Conservation (phyloP, 805 yeast genomes). For the Zygosaccharomyces pseudorouxii region DNA sequence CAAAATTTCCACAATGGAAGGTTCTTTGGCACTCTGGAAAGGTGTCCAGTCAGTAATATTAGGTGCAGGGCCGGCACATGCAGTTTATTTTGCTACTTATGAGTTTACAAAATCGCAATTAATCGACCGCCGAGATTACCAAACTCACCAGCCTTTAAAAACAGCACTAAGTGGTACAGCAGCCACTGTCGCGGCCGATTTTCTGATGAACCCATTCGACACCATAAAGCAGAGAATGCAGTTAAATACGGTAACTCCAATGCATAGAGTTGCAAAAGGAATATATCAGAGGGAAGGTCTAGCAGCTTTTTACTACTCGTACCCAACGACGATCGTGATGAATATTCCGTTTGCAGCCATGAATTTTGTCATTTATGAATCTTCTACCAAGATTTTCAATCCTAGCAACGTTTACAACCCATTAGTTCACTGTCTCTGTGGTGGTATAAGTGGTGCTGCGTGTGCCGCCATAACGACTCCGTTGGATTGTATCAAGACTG, state of each 20-base stretch:
- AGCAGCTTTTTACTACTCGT: conserved; percentile 81
- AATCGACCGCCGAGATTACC: conserved; percentile 33
- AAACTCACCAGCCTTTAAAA: conserved; percentile 63
- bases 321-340: conserved; percentile 89
- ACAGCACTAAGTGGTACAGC: conserved; percentile 86
- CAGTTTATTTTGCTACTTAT: conserved; percentile 91
- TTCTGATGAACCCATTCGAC: conserved; percentile 96
- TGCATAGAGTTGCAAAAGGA: conserved; percentile 31
- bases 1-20: conserved; percentile 79
- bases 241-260: conserved; percentile 31
- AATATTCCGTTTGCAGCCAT: conserved; percentile 93
- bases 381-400: conserved; percentile 69
- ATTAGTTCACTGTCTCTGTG: conserved; percentile 83
- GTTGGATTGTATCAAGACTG: conserved; percentile 87
- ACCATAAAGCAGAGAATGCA: conserved; percentile 96
- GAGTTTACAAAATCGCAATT: conserved; percentile 54
- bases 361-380: conserved; percentile 89
- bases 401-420: conserved; percentile 82
- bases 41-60: conserved; percentile 87
- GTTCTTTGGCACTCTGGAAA: conserved; percentile 84
- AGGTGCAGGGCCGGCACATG: conserved; percentile 99
- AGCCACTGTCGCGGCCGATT: conserved; percentile 91
- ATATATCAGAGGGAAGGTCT: conserved; percentile 63
- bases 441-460: conserved; percentile 89
- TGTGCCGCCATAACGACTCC: conserved; percentile 97